Evolutionary conservation across 176 grass and related monocot species (phyloP), one percentile per base, ranked within the genome.

Genomic region (Canna indica): DNA sequence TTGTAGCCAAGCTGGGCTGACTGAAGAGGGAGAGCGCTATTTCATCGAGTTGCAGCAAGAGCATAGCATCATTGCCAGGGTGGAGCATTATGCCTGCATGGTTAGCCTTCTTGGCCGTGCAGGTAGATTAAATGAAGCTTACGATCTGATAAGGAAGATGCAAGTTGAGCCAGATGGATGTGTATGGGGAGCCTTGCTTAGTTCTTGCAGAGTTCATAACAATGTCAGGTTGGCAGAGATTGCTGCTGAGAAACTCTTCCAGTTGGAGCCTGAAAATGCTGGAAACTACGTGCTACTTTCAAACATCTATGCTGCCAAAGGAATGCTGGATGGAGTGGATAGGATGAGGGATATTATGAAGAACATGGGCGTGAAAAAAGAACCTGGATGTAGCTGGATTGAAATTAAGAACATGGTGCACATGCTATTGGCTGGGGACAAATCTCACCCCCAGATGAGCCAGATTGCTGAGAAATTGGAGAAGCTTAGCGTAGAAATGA

Each of bases 271-370:
- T 17, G 74, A 70, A 56, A 92, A 92, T 76, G 71, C 85, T 36
- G 90, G 90, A 30, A 92, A 81, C 22, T 92, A 88, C 75, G 85
- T 92, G 74, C 62, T 92, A 11, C 85, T 92, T 62, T 92, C 90
- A 6, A 92, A 92, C 64, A 88, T 88, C 73, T 92, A 88, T 47
- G 90, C 90, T 15, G 81, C 85, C 22, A 92, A 92, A 68, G 87
- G 84, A 74, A 85, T 92, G 83, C 78, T 77, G 82, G 74, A 78
- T 45, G 83, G 78, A n/a, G 85, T 88, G 46, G 83, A 83, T 47
- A 85, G 36, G 62, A 53, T 92, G 20, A 88, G 90, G 59, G 77
- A 79, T 14, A 56, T 59, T 68, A 88, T 92, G 90, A 88, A 79
- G 57, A 78, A 44, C 71, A 36, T 81, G 46, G 85, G 90, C 0